Evolutionary conservation across 768 basidiomycete genomes (phyloP).

Genomic region (Glaciozyma antarctica): DNA sequence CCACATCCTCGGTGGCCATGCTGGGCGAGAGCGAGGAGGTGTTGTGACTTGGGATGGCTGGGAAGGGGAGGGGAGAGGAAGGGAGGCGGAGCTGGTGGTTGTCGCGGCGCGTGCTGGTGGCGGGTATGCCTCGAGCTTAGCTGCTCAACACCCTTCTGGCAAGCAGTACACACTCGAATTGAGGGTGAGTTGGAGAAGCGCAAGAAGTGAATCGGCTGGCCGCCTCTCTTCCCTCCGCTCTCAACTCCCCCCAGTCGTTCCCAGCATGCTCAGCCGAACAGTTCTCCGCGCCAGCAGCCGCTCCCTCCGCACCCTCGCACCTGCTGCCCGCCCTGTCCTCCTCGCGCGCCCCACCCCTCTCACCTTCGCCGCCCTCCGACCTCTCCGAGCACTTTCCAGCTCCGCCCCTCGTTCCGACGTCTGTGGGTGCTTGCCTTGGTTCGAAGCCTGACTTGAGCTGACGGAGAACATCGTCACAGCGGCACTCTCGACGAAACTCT

Average conservation of each 20-base stretch:
- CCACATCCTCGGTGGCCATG: background rate
- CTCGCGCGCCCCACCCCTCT: background rate
- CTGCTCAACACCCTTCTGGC: no score
- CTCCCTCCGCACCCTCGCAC: conserved; percentile 38
- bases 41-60: no score
- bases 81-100: no score
- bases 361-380: background rate
- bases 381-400: background rate
- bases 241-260: background rate
- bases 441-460: background rate
- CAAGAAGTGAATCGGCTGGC: background rate
- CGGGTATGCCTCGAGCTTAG: no score
- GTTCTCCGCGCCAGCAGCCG: conserved; percentile 46
- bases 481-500: conserved; percentile 60
- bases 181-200: background rate
- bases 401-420: background rate
- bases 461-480: conserved; percentile 33
- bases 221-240: background rate
- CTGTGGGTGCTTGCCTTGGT: background rate
- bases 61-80: no score
- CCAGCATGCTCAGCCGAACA: background rate
- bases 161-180: background rate
- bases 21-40: background rate
- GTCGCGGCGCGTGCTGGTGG: no score
- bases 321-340: background rate